These are phyloP conservation scores for Knufia petricola DNA, from an alignment of 2,329 filamentous ascomycete species.

Conservation along the genomic window DNA sequence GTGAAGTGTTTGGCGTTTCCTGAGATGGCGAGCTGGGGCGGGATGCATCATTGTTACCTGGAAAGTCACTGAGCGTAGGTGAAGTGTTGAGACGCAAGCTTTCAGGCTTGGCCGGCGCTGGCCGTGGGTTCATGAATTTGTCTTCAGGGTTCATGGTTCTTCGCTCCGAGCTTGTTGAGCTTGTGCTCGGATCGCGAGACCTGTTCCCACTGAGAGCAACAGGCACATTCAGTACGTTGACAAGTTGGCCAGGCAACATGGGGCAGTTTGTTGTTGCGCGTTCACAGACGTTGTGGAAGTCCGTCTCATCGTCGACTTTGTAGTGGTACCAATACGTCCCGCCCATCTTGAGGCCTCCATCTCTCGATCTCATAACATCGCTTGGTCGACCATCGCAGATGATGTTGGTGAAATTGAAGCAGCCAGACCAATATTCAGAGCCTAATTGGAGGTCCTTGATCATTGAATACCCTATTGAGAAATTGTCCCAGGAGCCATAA, in stretches of 20 bases:
- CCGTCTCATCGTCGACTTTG: constrained; percentile 66
- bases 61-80: constrained; percentile 19
- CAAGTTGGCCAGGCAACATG: constrained; percentile 73
- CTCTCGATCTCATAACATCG: constrained; percentile 46
- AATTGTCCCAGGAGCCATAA: constrained; percentile 94
- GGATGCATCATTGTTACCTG: not conserved
- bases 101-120: constrained; percentile 41
- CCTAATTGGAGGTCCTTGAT: constrained; percentile 68
- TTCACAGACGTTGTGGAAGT: constrained; percentile 63
- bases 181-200: constrained; percentile 56
- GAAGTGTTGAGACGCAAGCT: constrained; percentile 38
- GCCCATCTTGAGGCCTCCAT: constrained; percentile 82
- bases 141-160: constrained; percentile 71
- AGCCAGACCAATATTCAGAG: constrained; percentile 72
- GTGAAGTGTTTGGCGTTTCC: constrained; percentile 6
- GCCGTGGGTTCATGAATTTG: constrained; percentile 62
- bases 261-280: constrained; percentile 73
- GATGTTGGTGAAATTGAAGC: constrained; percentile 77
- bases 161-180: constrained; percentile 48
- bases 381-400: constrained; percentile 62
- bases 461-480: constrained; percentile 67
- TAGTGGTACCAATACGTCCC: constrained; percentile 94
- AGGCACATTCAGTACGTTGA: constrained; percentile 78
- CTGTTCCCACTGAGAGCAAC: constrained; percentile 48
- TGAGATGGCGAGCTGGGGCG: constrained; percentile 3